Base-by-base conservation (phyloP, 129 eudicot genomes). In the Tanacetum coccineum region DNA sequence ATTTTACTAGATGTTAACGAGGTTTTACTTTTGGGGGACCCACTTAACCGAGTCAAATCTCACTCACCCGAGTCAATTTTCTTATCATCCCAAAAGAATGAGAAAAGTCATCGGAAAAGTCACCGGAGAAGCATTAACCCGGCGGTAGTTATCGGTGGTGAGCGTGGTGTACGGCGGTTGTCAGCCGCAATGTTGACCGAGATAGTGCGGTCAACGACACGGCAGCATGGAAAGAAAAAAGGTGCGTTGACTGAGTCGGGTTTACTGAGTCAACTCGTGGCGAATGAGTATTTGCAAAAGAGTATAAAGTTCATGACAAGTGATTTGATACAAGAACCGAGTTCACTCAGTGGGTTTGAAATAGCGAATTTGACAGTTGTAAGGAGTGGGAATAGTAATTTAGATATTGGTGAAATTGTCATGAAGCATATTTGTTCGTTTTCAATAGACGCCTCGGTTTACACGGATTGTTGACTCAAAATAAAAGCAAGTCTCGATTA, bases 161-260 rank as follows among this genome's bases (percentile, higher is more conserved):
- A 74, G 3, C 85, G 95, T 6, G 96, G 96, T 8, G 81, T 93
- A 0, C 81, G 98, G 12, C 66, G 96, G 48, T 47, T 93, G 59
- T 74, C 95, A 3, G 81, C 76, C 63, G 84, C 92, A 11, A 83
- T 89, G 81, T 22, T 88, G 61, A 86, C 80, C 13, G 92, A 88
- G 66, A 93, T 88, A 4, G 96, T 82, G 4, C 71, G 95, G 4
- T 72, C 74, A 9, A 68, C 76, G 26, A 62, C 89, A 1, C 76
- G 74, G 63, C 91, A 84, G 26, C 89, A 74, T 75, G 82, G 81
- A 20, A 84, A 78, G 71, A 93, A 84, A 80, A 70, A 80, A 71
- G 84, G 58, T 77, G 13, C 86, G 60, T 75, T 93, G 3, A 68
- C 84, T 8, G 98, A 93, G 83, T 86, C 87, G 19, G 76, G 68